These are phyloP conservation scores for Globisporangium camurandrum DNA, from an alignment of 352 stramenopile genomes.

Conservation along the genomic window DNA sequence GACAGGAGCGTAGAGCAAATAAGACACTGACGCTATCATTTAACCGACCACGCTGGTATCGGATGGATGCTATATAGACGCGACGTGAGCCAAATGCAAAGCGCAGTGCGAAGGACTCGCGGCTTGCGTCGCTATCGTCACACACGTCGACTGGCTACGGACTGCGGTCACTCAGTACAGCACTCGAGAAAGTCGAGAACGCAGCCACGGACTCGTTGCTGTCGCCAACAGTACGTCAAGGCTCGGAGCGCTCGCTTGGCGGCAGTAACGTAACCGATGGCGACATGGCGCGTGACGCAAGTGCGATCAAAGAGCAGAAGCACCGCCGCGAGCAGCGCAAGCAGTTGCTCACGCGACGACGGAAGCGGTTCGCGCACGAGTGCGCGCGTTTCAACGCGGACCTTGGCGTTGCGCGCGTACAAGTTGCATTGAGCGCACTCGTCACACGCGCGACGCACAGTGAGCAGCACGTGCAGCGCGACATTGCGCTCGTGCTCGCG, in stretches of 20 bases:
- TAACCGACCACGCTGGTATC: no score
- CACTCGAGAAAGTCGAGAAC: slow-evolving; percentile 22
- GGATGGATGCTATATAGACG: no score
- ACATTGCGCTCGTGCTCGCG: slow-evolving; percentile 40
- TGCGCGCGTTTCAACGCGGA: slow-evolving; percentile 23
- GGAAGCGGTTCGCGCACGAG: slow-evolving; percentile 60
- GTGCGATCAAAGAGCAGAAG: slow-evolving; percentile 41
- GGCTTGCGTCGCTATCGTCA: slow-evolving; percentile 4
- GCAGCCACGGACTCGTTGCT: background rate
- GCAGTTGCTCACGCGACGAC: slow-evolving; percentile 34
- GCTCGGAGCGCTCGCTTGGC: slow-evolving; percentile 5
- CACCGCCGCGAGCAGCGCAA: slow-evolving; percentile 43
- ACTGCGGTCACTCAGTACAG: slow-evolving; percentile 48
- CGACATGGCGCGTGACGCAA: slow-evolving; percentile 4
- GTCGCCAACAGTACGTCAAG: slow-evolving; percentile 1
- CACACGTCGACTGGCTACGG: slow-evolving; percentile 58
- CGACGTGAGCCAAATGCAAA: background rate
- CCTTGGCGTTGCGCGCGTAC: slow-evolving; percentile 17
- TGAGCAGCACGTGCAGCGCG: slow-evolving; percentile 28
- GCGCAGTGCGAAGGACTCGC: background rate
- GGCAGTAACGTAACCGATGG: background rate
- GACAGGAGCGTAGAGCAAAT: no score
- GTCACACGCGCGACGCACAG: slow-evolving; percentile 39
- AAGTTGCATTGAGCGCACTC: slow-evolving; percentile 29
- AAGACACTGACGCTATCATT: no score